phyloP scores from a whole-genome alignment of 768 basidiomycete genomes.

The Rhizopogon rudus region DNA sequence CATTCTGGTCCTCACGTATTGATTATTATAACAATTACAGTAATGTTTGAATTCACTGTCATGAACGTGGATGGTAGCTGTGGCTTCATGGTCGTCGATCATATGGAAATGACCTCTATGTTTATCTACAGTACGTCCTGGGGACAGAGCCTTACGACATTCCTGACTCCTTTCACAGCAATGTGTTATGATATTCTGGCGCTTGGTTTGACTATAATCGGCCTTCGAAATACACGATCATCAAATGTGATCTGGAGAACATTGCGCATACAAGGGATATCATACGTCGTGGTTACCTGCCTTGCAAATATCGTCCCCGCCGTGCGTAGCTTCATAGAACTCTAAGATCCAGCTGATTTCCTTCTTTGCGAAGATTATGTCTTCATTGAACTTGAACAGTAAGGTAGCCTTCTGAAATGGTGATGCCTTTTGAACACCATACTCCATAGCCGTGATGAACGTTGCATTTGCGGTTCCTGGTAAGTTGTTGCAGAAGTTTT shows the following conservation, averaged over 20 bases:
- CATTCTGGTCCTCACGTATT: not conserved
- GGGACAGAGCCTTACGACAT: too few species aligned
- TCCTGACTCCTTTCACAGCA: not conserved
- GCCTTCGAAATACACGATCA: not conserved
- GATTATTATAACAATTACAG: not conserved
- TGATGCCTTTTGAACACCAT: not conserved
- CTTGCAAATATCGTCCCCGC: not conserved
- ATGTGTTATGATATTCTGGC: not conserved
- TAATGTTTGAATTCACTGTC: not conserved
- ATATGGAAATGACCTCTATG: not conserved
- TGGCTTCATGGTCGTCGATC: not conserved
- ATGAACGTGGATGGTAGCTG: not conserved
- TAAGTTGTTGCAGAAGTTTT: not conserved
- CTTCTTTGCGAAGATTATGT: not conserved
- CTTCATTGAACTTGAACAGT: not conserved
- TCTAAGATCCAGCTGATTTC: not conserved
- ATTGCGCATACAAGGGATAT: not conserved
- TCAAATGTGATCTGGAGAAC: not conserved
- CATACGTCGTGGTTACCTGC: not conserved
- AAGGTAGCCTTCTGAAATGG: not conserved
- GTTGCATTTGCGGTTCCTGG: not conserved
- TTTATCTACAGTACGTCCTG: not conserved
- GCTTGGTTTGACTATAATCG: not conserved
- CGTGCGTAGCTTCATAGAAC: not conserved
- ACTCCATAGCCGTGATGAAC: not conserved